Evolutionary conservation across 257 asterid species (phyloP).

Genomic region (Solanum sitiens): DNA sequence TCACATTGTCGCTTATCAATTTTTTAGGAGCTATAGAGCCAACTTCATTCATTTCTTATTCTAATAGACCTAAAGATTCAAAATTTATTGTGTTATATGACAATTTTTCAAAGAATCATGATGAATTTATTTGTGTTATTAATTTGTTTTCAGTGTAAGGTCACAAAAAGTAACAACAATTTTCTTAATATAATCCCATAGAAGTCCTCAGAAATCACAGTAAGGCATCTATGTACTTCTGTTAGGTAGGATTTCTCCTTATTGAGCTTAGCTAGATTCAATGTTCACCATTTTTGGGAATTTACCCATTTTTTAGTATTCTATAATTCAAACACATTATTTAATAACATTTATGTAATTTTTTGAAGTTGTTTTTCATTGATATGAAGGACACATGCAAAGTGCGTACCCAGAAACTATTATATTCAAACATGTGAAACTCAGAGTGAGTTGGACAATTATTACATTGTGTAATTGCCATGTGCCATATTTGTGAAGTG

Average conservation of each 20-base stretch:
- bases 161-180: background rate
- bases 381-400: background rate
- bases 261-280: background rate
- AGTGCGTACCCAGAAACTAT: background rate
- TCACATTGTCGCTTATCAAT: background rate
- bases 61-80: background rate
- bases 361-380: background rate
- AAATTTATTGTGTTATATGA: background rate
- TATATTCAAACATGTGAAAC: background rate
- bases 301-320: background rate
- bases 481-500: background rate
- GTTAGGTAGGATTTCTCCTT: background rate
- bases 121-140: background rate
- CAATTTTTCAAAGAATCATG: background rate
- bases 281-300: background rate
- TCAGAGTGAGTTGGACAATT: background rate
- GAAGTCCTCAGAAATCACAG: background rate
- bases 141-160: background rate
- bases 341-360: background rate
- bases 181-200: background rate
- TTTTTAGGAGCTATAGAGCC: background rate
- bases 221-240: background rate
- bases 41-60: background rate
- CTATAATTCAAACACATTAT: background rate
- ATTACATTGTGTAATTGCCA: background rate